phyloP scores from a whole-genome alignment of 192 early-diverging fungal species.

The Coemansia sp. region DNA sequence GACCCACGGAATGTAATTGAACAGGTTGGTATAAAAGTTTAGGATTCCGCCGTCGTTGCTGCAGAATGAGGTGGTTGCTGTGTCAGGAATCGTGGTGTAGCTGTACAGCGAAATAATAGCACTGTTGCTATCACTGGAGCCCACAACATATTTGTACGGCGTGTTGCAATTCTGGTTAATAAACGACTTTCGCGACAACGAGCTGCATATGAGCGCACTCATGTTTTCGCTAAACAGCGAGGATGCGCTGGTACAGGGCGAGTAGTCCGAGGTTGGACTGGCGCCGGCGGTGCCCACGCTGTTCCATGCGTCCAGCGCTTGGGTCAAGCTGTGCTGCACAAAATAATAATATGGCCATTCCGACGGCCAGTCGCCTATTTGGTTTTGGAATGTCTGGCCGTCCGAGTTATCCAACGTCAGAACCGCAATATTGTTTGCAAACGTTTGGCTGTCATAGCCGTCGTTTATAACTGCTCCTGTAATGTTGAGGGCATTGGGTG shows the following conservation, averaged over 20 bases:
- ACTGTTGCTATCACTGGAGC: not conserved
- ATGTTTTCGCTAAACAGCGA: conserved; percentile 5
- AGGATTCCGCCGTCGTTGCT: not conserved
- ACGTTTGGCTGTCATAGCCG: not conserved
- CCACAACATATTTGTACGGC: conserved; percentile 14
- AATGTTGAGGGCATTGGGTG: not conserved
- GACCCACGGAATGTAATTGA: conserved; percentile 16
- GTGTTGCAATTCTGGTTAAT: not conserved
- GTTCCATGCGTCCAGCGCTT: conserved; percentile 5
- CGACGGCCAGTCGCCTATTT: conserved; percentile 12
- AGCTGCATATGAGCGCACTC: not conserved
- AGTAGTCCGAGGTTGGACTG: not conserved
- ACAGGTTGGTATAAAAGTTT: conserved; percentile 3
- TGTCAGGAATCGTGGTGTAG: conserved; percentile 5
- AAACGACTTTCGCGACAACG: conserved; percentile 1
- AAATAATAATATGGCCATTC: conserved; percentile 11
- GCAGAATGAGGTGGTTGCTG: conserved; percentile 2
- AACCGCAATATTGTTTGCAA: conserved; percentile 19
- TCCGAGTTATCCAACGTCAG: conserved; percentile 1
- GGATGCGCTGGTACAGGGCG: conserved; percentile 5
- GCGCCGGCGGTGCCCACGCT: not conserved
- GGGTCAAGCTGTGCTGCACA: not conserved
- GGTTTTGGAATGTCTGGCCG: not conserved
- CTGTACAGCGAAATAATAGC: conserved; percentile 14
- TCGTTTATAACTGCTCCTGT: not conserved